Evolutionary conservation across 306 rosid species (phyloP).

Genomic region (Trichosanthes cucumerina): DNA sequence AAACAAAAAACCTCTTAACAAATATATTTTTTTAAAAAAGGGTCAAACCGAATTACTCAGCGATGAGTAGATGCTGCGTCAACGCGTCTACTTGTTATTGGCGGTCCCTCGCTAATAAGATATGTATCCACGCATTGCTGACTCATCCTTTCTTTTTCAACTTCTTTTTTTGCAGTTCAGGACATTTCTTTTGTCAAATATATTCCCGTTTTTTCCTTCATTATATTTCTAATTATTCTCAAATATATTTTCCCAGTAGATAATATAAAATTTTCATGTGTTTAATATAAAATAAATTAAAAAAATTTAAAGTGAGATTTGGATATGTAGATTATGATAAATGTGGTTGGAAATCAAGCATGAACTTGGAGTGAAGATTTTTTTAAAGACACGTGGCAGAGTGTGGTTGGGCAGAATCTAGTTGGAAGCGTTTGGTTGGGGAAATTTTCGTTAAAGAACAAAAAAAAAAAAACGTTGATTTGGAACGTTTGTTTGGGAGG

Average conservation of each 20-base stretch:
- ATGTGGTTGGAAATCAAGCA: not conserved
- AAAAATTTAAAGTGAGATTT: too few species aligned
- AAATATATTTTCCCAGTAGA: too few species aligned
- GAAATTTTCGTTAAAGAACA: too few species aligned
- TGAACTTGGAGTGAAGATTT: not conserved
- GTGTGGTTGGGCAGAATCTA: not conserved
- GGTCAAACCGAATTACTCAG: not conserved
- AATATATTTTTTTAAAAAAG: not conserved
- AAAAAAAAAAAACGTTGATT: not conserved
- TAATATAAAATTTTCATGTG: too few species aligned
- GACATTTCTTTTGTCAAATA: not conserved
- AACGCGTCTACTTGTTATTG: not conserved
- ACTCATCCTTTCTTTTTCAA: slow-evolving; percentile 12
- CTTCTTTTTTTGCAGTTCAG: slow-evolving; percentile 1
- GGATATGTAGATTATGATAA: not conserved
- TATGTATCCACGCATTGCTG: slow-evolving; percentile 22
- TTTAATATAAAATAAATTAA: too few species aligned
- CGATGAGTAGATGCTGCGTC: slow-evolving; percentile 38
- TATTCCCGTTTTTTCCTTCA: not conserved
- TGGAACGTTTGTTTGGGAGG: slow-evolving; percentile 12
- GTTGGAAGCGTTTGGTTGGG: not conserved
- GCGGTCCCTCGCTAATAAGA: not conserved
- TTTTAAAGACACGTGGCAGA: not conserved
- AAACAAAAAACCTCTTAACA: not conserved
- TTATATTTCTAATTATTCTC: too few species aligned